phyloP scores from a whole-genome alignment of 1,284 basidiomycete species.

The Albatrellus sp. region DNA sequence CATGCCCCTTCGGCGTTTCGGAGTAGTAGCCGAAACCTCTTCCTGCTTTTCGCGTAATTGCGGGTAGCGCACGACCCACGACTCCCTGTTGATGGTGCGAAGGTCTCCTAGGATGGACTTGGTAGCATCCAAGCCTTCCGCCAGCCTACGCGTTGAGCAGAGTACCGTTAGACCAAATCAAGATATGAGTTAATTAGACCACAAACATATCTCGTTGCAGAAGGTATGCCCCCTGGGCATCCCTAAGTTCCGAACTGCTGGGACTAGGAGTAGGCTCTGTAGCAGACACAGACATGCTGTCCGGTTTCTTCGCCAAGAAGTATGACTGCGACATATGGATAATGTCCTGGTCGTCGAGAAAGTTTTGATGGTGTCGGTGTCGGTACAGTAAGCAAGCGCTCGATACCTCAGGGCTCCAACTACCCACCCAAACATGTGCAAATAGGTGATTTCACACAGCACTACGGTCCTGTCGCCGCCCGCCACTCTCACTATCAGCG shows the following conservation, averaged over 20 bases:
- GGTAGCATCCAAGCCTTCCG: constrained; percentile 64
- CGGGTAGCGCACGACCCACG: constrained; percentile 86
- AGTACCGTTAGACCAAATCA: neutral
- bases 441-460: neutral
- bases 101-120: constrained; percentile 62
- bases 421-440: neutral
- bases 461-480: too few relatives aligned
- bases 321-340: constrained; percentile 31
- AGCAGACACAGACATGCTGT: constrained; percentile 9
- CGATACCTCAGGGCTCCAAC: too few relatives aligned
- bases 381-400: too few relatives aligned
- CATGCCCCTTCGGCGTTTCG: constrained; percentile 25
- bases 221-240: constrained; percentile 63
- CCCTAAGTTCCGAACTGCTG: constrained; percentile 23
- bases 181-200: neutral
- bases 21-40: constrained; percentile 14
- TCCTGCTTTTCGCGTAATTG: constrained; percentile 32
- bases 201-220: constrained; percentile 59
- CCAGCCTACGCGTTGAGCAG: constrained; percentile 38
- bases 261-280: constrained; percentile 15
- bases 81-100: constrained; percentile 71
- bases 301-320: constrained; percentile 21
- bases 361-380: too few relatives aligned
- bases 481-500: too few relatives aligned
- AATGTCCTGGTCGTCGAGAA: too few relatives aligned